Percentiles rank a stretch among this genome's conserved stretches.
phyloP scores from a whole-genome alignment of 2,329 filamentous ascomycete genomes.

The Trematosphaeria pertusa region DNA sequence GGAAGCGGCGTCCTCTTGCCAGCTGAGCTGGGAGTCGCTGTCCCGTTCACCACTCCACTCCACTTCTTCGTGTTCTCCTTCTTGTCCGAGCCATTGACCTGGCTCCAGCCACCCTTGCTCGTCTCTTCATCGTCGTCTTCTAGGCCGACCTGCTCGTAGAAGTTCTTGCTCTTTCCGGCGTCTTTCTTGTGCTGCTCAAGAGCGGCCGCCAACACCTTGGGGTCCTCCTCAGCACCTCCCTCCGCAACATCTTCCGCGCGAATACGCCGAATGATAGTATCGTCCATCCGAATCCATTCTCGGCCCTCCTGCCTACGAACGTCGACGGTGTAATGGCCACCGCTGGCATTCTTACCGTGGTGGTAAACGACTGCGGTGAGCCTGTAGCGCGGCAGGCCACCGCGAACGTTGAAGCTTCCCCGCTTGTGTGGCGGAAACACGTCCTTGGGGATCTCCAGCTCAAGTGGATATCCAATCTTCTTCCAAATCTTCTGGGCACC shows the following conservation, averaged over 20 bases:
- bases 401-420: constrained; percentile 68
- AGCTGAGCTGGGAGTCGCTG: constrained; percentile 59
- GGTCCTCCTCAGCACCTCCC: constrained; percentile 80
- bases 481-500: constrained; percentile 99
- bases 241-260: constrained; percentile 88
- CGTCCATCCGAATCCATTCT: constrained; percentile 96
- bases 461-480: constrained; percentile 92
- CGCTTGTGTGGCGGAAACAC: constrained; percentile 80
- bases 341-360: constrained; percentile 94
- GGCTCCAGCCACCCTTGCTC: constrained; percentile 79
- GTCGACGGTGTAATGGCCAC: constrained; percentile 98
- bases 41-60: constrained; percentile 70
- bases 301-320: constrained; percentile 91
- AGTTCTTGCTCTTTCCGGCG: constrained; percentile 65
- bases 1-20: constrained; percentile 60
- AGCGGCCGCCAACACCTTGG: constrained; percentile 69
- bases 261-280: constrained; percentile 86
- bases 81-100: constrained; percentile 72
- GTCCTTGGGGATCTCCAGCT: constrained; percentile 91
- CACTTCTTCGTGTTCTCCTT: constrained; percentile 69
- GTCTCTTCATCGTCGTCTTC: constrained; percentile 70
- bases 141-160: constrained; percentile 69
- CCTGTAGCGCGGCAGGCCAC: constrained; percentile 79
- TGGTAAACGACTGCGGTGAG: constrained; percentile 94
- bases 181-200: constrained; percentile 72